phyloP scores from a whole-genome alignment of 2,329 filamentous ascomycete genomes.

The Trichophyton rubrum region DNA sequence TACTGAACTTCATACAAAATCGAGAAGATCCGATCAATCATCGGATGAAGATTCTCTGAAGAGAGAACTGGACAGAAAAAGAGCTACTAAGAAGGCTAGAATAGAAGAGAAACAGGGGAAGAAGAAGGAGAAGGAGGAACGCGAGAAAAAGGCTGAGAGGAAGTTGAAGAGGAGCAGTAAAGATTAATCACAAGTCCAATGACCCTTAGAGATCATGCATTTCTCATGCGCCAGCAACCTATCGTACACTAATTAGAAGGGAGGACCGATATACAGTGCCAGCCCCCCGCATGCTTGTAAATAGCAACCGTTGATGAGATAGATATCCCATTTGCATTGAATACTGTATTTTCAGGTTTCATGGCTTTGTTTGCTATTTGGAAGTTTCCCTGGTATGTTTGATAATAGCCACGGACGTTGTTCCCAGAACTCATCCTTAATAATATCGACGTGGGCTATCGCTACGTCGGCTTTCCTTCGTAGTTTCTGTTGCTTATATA shows the following conservation, averaged over 20 bases:
- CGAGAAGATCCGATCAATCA: slow-evolving; percentile 5
- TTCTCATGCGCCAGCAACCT: too few species aligned
- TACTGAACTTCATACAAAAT: not conserved
- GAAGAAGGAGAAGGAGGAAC: not conserved
- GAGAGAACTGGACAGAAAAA: slow-evolving; percentile 15
- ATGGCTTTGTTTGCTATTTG: slow-evolving; percentile 33
- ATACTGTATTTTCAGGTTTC: too few species aligned
- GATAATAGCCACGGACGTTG: slow-evolving; percentile 71
- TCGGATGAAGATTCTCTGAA: not conserved
- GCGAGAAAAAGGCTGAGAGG: not conserved
- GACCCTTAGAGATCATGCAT: not conserved
- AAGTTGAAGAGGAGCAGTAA: slow-evolving; percentile 26
- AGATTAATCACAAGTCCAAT: slow-evolving; percentile 18
- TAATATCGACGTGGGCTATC: slow-evolving; percentile 81
- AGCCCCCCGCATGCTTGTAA: not conserved
- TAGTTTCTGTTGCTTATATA: slow-evolving; percentile 70
- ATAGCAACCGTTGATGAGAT: not conserved
- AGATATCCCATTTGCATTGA: not conserved
- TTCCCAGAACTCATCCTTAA: slow-evolving; percentile 91
- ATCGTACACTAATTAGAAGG: too few species aligned
- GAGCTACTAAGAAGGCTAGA: slow-evolving; percentile 21
- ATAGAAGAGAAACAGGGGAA: not conserved
- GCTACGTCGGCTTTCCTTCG: slow-evolving; percentile 68
- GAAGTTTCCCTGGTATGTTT: slow-evolving; percentile 58
- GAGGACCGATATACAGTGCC: not conserved